These are phyloP conservation scores for Raphanus sativus DNA, from an alignment of 345 rosid genomes.

Conservation along the genomic window DNA sequence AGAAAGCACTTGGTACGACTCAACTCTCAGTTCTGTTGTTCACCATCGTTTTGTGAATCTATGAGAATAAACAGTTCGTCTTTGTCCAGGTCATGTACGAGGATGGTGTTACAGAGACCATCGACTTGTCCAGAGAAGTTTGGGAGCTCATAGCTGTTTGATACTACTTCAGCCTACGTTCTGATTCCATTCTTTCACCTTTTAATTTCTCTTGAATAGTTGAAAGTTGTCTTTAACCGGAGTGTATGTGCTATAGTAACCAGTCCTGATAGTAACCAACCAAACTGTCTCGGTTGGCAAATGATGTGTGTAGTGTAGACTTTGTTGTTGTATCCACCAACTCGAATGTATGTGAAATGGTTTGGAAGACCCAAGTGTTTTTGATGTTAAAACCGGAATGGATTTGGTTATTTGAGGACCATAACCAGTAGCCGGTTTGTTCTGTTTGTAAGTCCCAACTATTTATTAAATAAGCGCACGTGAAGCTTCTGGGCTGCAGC, in stretches of 20 bases:
- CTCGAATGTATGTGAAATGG: conserved; percentile 5
- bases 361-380: background rate
- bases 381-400: conserved; percentile 6
- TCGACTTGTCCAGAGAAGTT: conserved; percentile 68
- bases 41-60: background rate
- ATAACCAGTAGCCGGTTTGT: conserved; percentile 9
- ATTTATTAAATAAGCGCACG: background rate
- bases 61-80: too few species aligned
- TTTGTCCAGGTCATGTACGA: conserved; percentile 68
- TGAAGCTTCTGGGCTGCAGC: background rate
- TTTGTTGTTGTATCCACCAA: conserved; percentile 3
- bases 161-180: conserved; percentile 1
- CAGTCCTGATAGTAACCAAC: background rate
- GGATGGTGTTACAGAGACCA: conserved; percentile 56
- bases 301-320: background rate
- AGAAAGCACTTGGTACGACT: conserved; percentile 59
- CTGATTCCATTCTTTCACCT: background rate
- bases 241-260: background rate
- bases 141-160: conserved; percentile 59
- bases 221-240: conserved; percentile 9
- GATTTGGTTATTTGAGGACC: background rate
- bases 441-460: background rate
- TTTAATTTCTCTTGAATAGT: conserved; percentile 3
- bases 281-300: background rate
- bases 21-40: background rate